Percentiles rank a stretch among this genome's conserved stretches.
phyloP scores from a whole-genome alignment of 2,329 filamentous ascomycete species.

The Microcera coccophila region DNA sequence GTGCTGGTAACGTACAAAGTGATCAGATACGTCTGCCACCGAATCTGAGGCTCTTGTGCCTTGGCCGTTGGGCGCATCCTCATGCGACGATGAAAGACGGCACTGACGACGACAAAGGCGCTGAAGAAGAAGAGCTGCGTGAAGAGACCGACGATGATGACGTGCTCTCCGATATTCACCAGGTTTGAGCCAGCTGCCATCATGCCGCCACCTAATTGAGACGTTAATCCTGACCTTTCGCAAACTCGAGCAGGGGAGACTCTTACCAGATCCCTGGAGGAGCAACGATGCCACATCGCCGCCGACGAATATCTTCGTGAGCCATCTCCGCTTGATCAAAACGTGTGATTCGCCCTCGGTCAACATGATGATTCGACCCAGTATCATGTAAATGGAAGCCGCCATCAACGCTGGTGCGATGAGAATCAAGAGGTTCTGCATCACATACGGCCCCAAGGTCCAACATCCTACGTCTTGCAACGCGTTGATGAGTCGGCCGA shows the following conservation, averaged over 20 bases:
- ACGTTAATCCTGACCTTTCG: not conserved
- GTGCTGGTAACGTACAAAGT: slow-evolving; percentile 25
- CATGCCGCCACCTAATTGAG: slow-evolving; percentile 21
- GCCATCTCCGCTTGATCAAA: slow-evolving; percentile 39
- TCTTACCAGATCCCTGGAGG: slow-evolving; percentile 25
- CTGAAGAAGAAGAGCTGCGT: slow-evolving; percentile 54
- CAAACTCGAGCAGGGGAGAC: not conserved
- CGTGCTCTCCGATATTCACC: slow-evolving; percentile 37
- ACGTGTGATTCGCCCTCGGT: slow-evolving; percentile 38
- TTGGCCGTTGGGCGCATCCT: slow-evolving; percentile 8
- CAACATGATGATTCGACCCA: slow-evolving; percentile 39
- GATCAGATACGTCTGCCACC: slow-evolving; percentile 30
- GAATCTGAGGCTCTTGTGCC: slow-evolving; percentile 19
- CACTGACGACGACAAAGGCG: slow-evolving; percentile 46
- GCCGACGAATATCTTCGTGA: slow-evolving; percentile 50
- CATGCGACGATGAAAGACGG: slow-evolving; percentile 42
- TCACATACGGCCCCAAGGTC: slow-evolving; percentile 35
- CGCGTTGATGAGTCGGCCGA: slow-evolving; percentile 44
- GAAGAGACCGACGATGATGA: slow-evolving; percentile 50
- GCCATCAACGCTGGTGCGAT: slow-evolving; percentile 44
- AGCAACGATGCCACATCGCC: slow-evolving; percentile 47
- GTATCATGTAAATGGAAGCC: slow-evolving; percentile 46
- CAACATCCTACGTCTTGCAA: slow-evolving; percentile 35
- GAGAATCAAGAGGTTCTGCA: slow-evolving; percentile 37
- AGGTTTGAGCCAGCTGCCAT: slow-evolving; percentile 18